A percentile compares a stretch with the other conserved stretches of the same genome.
phyloP scores from a whole-genome alignment of 805 yeast species.

The Pichia ethanolica region DNA sequence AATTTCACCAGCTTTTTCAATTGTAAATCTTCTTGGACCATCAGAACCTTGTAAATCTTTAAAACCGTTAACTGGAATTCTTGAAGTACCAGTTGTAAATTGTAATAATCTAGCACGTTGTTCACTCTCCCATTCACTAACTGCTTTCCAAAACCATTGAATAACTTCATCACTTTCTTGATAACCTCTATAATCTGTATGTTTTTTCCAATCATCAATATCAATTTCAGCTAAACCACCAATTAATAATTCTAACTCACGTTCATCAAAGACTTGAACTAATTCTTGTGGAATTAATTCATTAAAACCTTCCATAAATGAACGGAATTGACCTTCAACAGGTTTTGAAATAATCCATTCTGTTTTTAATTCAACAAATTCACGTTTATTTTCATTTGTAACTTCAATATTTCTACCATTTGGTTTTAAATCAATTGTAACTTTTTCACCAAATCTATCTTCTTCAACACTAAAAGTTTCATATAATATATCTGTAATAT shows the following conservation, averaged over 20 bases:
- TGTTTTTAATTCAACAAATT: slow-evolving; percentile 88
- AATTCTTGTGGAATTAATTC: slow-evolving; percentile 96
- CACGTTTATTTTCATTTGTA: slow-evolving; percentile 89
- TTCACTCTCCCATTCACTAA: slow-evolving; percentile 91
- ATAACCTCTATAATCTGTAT: slow-evolving; percentile 97
- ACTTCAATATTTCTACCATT: slow-evolving; percentile 86
- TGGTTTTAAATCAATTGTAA: slow-evolving; percentile 82
- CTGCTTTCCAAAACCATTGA: slow-evolving; percentile 98
- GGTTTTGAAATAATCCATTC: slow-evolving; percentile 94
- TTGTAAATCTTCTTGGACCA: slow-evolving; percentile 98
- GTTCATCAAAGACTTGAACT: slow-evolving; percentile 93
- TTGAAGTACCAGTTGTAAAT: slow-evolving; percentile 97
- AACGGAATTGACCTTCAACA: slow-evolving; percentile 92
- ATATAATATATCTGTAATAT: slow-evolving; percentile 80
- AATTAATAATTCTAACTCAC: slow-evolving; percentile 91
- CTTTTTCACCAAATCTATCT: slow-evolving; percentile 91
- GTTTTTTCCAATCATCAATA: slow-evolving; percentile 98
- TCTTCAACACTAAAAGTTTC: slow-evolving; percentile 81
- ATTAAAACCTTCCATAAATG: slow-evolving; percentile 94
- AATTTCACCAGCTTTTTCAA: slow-evolving; percentile 94
- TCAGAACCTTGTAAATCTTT: slow-evolving; percentile 98
- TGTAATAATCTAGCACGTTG: slow-evolving; percentile 93
- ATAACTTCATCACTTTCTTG: slow-evolving; percentile 93
- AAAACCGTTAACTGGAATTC: slow-evolving; percentile 98
- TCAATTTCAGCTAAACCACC: slow-evolving; percentile 99